Base-by-base conservation (phyloP, 345 rosid species). In the Nephelium lappaceum region DNA sequence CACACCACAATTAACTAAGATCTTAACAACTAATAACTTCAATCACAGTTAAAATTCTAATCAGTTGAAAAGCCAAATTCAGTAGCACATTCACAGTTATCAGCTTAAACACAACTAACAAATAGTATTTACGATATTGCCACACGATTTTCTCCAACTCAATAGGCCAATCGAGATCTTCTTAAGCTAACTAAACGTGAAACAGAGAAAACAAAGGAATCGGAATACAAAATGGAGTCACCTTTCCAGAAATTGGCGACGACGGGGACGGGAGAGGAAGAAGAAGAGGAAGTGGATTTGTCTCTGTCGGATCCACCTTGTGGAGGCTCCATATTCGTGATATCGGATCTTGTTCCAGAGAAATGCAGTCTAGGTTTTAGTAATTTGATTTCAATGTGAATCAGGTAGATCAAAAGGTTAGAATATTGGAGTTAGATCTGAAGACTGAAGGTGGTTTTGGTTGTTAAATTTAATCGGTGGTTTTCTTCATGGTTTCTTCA, bases 161-260 rank as follows among this genome's bases (percentile, higher is more conserved):
- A 60, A 21, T 23, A n/a, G 64, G 16, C 27, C 64, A 53, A 55
- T 25, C 1, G 38, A 31, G 16, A 15, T 43, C 11, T 16, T 21
- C 58, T 45, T 6, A 23, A 18, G 58, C 69, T 62, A 25, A 11
- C 11, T 31, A 19, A 18, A 15, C 2, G 18, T 8, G 21, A 10
- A 62, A 7, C 8, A 57, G 15, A 5, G 27, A 0, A 38, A 9
- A 15, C 1, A 6, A 43, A 74, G 49, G 41, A 21, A 24, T 19
- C 7, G 53, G 19, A n/a, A 27, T 11, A 45, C 19, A 3, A 73
- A 5, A 65, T 25, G 19, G 53, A 11, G 19, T 53, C 81, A 93
- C 99, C 99, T 96, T 86, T 90, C 99, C 99, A 96, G 89, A 92
- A 96, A 86, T 84, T 89, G 79, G 95, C 84, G 83, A 94, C 91